A percentile compares a stretch with the other conserved stretches of the same genome.
Conservation (phyloP, 2,329 filamentous ascomycete genomes). For the Fusarium verticillioides region DNA sequence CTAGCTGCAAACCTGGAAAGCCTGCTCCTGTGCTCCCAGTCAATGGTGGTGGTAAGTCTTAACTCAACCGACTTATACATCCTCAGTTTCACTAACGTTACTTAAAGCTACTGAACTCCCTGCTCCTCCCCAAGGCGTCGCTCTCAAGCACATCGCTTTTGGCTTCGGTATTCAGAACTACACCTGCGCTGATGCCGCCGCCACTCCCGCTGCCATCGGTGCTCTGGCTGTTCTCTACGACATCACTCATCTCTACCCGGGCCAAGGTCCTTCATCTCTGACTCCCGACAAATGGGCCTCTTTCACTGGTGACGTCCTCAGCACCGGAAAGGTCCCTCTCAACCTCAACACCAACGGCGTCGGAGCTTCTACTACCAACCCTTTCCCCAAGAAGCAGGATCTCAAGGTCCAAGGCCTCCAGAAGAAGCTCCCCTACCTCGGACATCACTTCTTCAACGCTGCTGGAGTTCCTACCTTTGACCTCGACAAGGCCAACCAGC, state of each 20-base stretch:
- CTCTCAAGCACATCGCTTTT: conserved; percentile 66
- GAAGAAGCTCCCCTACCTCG: conserved; percentile 58
- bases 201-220: conserved; percentile 56
- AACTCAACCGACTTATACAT: neutral
- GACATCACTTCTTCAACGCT: conserved; percentile 74
- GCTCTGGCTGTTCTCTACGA: conserved; percentile 72
- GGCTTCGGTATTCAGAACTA: conserved; percentile 78
- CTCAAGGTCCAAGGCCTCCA: conserved; percentile 52
- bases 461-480: conserved; percentile 68
- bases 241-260: conserved; percentile 62
- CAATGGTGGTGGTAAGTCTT: conserved; percentile 52
- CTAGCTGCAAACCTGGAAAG: conserved; percentile 25
- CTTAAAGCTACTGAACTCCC: conserved; percentile 56
- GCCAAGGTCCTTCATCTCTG: conserved; percentile 53
- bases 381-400: conserved; percentile 56
- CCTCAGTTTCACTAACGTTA: conserved; percentile 30
- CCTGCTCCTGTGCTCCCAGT: conserved; percentile 50
- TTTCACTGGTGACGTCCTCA: conserved; percentile 56
- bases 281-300: conserved; percentile 51
- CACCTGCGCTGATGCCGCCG: conserved; percentile 61
- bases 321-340: conserved; percentile 58
- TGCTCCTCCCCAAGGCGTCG: conserved; percentile 51
- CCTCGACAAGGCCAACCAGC: conserved; percentile 54
- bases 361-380: conserved; percentile 57
- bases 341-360: conserved; percentile 53